phyloP scores from a whole-genome alignment of 805 yeast species.

The Starmerella floricola region DNA sequence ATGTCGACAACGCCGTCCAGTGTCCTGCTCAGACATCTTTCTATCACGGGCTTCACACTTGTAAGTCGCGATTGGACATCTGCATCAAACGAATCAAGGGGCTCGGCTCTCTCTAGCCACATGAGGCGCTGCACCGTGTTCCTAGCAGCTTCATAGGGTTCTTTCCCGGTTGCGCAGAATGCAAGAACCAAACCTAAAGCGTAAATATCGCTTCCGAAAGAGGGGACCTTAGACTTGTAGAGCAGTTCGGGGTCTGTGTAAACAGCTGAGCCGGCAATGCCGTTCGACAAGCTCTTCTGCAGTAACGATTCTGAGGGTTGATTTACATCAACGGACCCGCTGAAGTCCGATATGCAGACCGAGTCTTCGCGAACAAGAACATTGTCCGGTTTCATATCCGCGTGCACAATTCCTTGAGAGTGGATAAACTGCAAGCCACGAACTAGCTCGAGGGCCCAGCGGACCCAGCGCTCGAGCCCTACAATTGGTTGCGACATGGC shows the following conservation, averaged over 20 bases:
- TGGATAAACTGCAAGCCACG: constrained; percentile 22
- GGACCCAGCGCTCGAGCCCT: constrained; percentile 21
- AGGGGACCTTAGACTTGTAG: constrained; percentile 23
- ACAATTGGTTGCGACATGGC: constrained; percentile 18
- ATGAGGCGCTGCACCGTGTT: constrained; percentile 26
- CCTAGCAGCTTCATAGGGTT: constrained; percentile 33
- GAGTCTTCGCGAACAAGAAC: constrained; percentile 27
- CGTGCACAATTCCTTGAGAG: constrained; percentile 31
- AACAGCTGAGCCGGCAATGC: constrained; percentile 30
- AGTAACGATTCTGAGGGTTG: constrained; percentile 15
- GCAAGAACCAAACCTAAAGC: constrained; percentile 38
- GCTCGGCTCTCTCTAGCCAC: constrained; percentile 26
- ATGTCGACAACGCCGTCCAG: constrained; percentile 11
- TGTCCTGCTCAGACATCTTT: constrained; percentile 10
- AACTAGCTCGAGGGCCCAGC: constrained; percentile 24
- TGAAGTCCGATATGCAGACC: constrained; percentile 39
- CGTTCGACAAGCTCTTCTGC: constrained; percentile 15
- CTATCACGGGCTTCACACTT: constrained; percentile 13
- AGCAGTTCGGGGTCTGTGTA: constrained; percentile 41
- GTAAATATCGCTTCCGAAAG: constrained; percentile 34
- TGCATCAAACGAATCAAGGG: constrained; percentile 23
- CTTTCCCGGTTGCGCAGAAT: constrained; percentile 36
- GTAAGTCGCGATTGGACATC: constrained; percentile 17
- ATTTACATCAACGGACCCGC: constrained; percentile 23
- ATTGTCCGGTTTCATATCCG: constrained; percentile 40